Evolutionary conservation across 306 rosid genomes (phyloP), one percentile per base, ranked within the genome.

Genomic region (Inga laurina): DNA sequence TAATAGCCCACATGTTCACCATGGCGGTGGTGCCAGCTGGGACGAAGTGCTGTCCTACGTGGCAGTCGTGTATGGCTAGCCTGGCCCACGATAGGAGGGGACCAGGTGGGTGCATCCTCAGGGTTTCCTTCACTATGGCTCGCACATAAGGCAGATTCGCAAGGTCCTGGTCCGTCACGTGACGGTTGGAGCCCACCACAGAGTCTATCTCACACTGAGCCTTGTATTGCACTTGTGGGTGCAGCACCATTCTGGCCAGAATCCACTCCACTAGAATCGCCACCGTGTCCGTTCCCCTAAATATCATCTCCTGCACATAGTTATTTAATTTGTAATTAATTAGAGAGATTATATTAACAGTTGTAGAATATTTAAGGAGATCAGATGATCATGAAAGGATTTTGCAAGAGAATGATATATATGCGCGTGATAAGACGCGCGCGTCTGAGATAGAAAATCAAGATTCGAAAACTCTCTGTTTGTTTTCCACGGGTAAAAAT

Each of bases 31-130:
- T 94, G 61, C 98, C 98, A 0, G 97, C 95, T 0, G 98, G 98
- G 61, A 94, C 21, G 72, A 87, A 86, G 85, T 91, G 88, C 2
- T 46, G 69, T 4, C 86, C 94, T 0, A 94, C 24, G 14, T 85
- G 87, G 44, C 93, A 88, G 86, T 92, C 98, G 1, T 90, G 89
- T 69, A 92, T 78, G 46, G 98, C 90, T 1, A 91, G 92, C 49
- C 98, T 76, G 2, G 98, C 98, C 98, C 98, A 94, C 1, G 97
- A 94, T 21, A 94, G 90, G 10, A 94, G 94, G 0, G 98, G 98
- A 0, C 98, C 98, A 0, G 98, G 98, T 12, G 98, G 95, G 86
- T 94, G 98, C 88, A 90, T 79, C 84, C 98, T 87, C n/a, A 94
- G 75, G 43, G 93, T 84, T 88, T 94, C 98, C 79, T 92, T 94